Conservation (phyloP, 2,329 filamentous ascomycete genomes). For the Calycina marina region DNA sequence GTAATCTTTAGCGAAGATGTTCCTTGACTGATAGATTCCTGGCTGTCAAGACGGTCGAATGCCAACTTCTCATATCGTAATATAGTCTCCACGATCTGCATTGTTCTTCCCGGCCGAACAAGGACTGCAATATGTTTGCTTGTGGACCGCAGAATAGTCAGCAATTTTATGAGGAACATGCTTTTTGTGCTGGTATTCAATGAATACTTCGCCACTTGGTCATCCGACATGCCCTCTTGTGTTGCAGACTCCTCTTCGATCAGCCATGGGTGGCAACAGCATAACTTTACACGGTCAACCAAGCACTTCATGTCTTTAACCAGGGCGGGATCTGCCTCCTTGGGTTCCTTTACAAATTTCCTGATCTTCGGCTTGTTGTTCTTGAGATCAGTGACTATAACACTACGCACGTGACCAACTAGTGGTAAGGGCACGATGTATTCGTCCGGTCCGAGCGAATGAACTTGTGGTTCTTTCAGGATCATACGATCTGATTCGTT, state of each 20-base stretch:
- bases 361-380: slow-evolving; percentile 30
- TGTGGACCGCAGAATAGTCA: slow-evolving; percentile 29
- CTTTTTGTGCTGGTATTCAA: slow-evolving; percentile 38
- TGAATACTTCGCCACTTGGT: slow-evolving; percentile 34
- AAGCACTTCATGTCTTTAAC: slow-evolving; percentile 35
- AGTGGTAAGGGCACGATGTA: slow-evolving; percentile 39
- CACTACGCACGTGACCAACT: slow-evolving; percentile 36
- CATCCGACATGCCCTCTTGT: slow-evolving; percentile 28
- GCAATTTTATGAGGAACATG: slow-evolving; percentile 40
- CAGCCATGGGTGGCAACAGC: slow-evolving; percentile 43
- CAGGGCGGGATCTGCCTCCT: slow-evolving; percentile 27
- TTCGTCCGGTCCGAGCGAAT: slow-evolving; percentile 24
- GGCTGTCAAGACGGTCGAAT: slow-evolving; percentile 18
- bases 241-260: slow-evolving; percentile 29
- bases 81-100: slow-evolving; percentile 37
- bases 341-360: slow-evolving; percentile 31
- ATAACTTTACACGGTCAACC: slow-evolving; percentile 34
- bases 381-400: slow-evolving; percentile 35
- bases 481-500: background rate
- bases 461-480: slow-evolving; percentile 2
- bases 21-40: slow-evolving; percentile 18
- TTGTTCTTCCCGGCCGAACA: slow-evolving; percentile 32
- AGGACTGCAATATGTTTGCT: slow-evolving; percentile 38
- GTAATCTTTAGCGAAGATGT: slow-evolving; percentile 11
- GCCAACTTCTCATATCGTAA: slow-evolving; percentile 27